Conservation (phyloP, 2,329 filamentous ascomycete genomes). For the Pseudopithomyces maydicus region DNA sequence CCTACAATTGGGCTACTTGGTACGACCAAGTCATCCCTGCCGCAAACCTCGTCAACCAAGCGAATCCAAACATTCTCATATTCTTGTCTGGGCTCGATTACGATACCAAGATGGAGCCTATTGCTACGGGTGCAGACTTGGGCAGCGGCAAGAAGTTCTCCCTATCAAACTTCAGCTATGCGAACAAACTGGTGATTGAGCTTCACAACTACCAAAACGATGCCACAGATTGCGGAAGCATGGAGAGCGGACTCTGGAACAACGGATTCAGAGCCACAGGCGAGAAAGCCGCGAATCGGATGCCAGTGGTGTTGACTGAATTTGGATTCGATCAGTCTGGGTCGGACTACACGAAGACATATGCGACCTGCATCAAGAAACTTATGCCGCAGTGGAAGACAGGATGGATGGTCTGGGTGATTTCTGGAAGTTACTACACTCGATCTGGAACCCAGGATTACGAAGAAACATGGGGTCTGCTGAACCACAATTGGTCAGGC, state of each 20-base stretch:
- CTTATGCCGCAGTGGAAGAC: slow-evolving; percentile 62
- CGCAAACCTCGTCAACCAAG: slow-evolving; percentile 56
- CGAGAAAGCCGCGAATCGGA: slow-evolving; percentile 47
- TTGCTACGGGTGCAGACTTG: slow-evolving; percentile 56
- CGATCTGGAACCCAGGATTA: slow-evolving; percentile 55
- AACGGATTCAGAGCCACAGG: slow-evolving; percentile 61
- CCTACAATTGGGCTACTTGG: slow-evolving; percentile 64
- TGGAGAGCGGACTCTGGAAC: slow-evolving; percentile 54
- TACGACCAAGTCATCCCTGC: slow-evolving; percentile 58
- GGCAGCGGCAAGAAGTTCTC: slow-evolving; percentile 56
- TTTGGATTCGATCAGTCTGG: slow-evolving; percentile 57
- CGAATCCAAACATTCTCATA: slow-evolving; percentile 60
- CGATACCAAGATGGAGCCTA: slow-evolving; percentile 60
- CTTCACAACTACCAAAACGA: slow-evolving; percentile 65
- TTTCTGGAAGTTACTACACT: slow-evolving; percentile 59
- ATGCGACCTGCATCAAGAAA: slow-evolving; percentile 58
- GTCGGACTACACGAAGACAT: slow-evolving; percentile 55
- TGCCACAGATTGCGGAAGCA: slow-evolving; percentile 54
- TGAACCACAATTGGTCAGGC: slow-evolving; percentile 52
- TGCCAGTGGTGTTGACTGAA: slow-evolving; percentile 64
- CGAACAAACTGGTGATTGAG: slow-evolving; percentile 63
- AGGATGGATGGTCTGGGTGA: slow-evolving; percentile 65
- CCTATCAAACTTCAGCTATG: slow-evolving; percentile 55
- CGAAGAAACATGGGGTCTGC: slow-evolving; percentile 60
- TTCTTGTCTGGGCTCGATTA: slow-evolving; percentile 65